phyloP scores from a whole-genome alignment of 768 basidiomycete genomes.

The Podaxis pistillaris region DNA sequence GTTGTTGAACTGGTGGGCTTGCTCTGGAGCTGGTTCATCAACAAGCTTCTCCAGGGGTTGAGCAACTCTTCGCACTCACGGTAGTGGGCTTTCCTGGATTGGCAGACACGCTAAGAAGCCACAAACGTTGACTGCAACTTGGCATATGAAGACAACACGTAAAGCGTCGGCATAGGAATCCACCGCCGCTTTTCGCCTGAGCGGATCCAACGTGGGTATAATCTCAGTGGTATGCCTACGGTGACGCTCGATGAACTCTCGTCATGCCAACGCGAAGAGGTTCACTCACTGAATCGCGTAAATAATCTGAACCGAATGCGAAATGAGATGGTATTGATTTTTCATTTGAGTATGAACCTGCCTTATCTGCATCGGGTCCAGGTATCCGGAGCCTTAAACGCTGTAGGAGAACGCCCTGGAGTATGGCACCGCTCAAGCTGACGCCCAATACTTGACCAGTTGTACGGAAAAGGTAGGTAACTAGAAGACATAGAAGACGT shows the following conservation, averaged over 20 bases:
- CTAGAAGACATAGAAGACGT: conserved; percentile 43
- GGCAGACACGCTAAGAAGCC: conserved; percentile 69
- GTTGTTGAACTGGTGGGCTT: conserved; percentile 61
- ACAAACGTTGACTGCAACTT: conserved; percentile 64
- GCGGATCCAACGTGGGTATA: conserved; percentile 63
- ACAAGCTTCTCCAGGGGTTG: neutral
- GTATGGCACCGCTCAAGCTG: conserved; percentile 77
- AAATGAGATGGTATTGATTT: neutral
- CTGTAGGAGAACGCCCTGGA: conserved; percentile 74
- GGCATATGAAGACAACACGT: conserved; percentile 80
- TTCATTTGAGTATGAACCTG: conserved; percentile 34
- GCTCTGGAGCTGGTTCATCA: conserved; percentile 37
- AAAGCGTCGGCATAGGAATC: conserved; percentile 79
- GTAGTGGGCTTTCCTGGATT: conserved; percentile 71
- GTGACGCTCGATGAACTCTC: neutral
- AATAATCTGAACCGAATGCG: conserved; percentile 53
- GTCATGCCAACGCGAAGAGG: conserved; percentile 10
- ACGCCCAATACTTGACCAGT: conserved; percentile 97
- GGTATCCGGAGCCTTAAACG: conserved; percentile 74
- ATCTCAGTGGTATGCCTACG: conserved; percentile 67
- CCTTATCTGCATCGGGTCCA: conserved; percentile 72
- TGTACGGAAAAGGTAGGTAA: conserved; percentile 91
- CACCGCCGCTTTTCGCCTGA: conserved; percentile 58
- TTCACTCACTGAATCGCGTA: conserved; percentile 48
- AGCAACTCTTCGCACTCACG: conserved; percentile 35